A percentile compares a stretch with the other conserved stretches of the same genome.
phyloP scores from a whole-genome alignment of 2,329 filamentous ascomycete genomes.

The Cladosporium phlei region DNA sequence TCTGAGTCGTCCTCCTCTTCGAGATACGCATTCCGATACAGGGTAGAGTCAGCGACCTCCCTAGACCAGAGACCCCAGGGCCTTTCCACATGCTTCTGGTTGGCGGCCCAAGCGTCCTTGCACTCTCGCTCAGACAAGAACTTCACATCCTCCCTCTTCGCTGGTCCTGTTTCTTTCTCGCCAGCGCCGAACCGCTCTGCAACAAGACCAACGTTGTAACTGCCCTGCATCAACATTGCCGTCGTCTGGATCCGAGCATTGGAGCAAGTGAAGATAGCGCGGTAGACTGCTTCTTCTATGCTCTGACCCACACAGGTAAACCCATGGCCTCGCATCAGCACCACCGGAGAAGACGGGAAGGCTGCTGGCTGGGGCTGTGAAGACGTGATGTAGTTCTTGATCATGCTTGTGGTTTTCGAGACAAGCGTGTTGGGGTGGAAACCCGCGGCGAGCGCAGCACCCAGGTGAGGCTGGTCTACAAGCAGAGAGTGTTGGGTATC shows the following conservation, averaged over 20 bases:
- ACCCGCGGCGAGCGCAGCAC: slow-evolving; percentile 29
- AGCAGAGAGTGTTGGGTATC: slow-evolving; percentile 31
- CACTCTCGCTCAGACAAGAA: slow-evolving; percentile 40
- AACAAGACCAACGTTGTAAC: slow-evolving; percentile 37
- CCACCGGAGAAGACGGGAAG: slow-evolving; percentile 25
- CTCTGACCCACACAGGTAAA: slow-evolving; percentile 40
- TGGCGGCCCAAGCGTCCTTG: slow-evolving; percentile 38
- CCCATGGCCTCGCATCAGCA: slow-evolving; percentile 42
- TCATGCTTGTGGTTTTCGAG: slow-evolving; percentile 25
- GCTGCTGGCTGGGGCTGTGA: slow-evolving; percentile 14
- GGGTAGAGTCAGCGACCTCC: slow-evolving; percentile 36
- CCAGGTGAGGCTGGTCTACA: slow-evolving; percentile 31
- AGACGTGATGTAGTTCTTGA: slow-evolving; percentile 30
- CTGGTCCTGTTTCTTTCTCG: slow-evolving; percentile 38
- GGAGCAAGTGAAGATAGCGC: slow-evolving; percentile 39
- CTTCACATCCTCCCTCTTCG: slow-evolving; percentile 38
- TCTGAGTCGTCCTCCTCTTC: slow-evolving; percentile 7
- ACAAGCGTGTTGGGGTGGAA: slow-evolving; percentile 26
- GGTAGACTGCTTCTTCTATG: slow-evolving; percentile 44
- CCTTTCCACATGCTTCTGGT: slow-evolving; percentile 29
- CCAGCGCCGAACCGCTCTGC: slow-evolving; percentile 33
- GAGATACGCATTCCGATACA: slow-evolving; percentile 37
- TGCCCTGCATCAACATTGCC: slow-evolving; percentile 34
- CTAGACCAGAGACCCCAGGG: slow-evolving; percentile 43
- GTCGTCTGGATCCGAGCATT: slow-evolving; percentile 40